These are phyloP conservation scores for Rhododendron kiyosumense DNA, from an alignment of 148 eudicot genomes.

Conservation along the genomic window DNA sequence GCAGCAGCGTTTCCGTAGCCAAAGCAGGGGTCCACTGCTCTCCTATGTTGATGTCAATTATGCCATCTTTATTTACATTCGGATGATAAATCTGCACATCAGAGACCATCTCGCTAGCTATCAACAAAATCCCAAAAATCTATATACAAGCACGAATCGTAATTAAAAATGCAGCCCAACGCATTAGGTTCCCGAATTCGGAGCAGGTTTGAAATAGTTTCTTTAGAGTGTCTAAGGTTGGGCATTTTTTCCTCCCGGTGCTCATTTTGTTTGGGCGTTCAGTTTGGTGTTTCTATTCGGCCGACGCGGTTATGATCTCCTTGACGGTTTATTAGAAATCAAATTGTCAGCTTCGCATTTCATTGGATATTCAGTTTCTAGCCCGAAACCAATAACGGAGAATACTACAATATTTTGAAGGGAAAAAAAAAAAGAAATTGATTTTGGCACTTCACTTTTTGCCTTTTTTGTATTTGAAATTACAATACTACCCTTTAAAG, in stretches of 20 bases:
- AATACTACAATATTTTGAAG: neutral
- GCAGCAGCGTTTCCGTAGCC: neutral
- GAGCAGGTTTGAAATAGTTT: too few species aligned
- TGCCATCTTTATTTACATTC: neutral
- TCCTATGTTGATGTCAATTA: neutral
- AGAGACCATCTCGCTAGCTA: neutral
- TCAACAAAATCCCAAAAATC: neutral
- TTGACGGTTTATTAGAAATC: neutral
- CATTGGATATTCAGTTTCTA: neutral
- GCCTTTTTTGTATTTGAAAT: too few species aligned
- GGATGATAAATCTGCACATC: constrained; percentile 13
- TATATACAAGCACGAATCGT: neutral
- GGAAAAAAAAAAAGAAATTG: too few species aligned
- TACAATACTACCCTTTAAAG: too few species aligned
- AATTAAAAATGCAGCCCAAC: neutral
- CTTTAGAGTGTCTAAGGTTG: too few species aligned
- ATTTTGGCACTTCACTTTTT: too few species aligned
- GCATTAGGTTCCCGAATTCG: neutral
- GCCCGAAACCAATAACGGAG: neutral
- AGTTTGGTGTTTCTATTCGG: neutral
- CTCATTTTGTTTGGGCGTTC: neutral
- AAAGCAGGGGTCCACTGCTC: constrained; percentile 3
- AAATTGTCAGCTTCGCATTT: neutral
- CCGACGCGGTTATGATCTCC: neutral
- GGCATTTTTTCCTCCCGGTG: neutral